Percentiles rank a stretch among this genome's conserved stretches.
Evolutionary conservation across 2,329 filamentous ascomycete genomes (phyloP).

Genomic region (Paraphoma sp.): DNA sequence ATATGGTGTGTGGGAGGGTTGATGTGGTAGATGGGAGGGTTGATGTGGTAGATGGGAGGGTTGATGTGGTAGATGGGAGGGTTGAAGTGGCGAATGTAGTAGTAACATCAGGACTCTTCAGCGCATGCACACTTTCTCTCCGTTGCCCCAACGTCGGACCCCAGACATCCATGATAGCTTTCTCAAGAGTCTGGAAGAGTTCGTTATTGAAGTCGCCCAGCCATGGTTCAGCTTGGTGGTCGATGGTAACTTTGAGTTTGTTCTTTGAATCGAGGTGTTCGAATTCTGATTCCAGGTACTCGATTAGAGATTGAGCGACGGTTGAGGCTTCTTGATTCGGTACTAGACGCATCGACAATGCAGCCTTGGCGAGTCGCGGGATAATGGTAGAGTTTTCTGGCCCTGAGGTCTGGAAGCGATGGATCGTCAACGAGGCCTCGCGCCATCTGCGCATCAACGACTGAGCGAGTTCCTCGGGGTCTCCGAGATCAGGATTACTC

Average conservation of each 20-base stretch:
- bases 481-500: slow-evolving; percentile 69
- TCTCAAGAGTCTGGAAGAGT: slow-evolving; percentile 87
- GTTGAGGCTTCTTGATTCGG: slow-evolving; percentile 87
- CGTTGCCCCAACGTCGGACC: slow-evolving; percentile 57
- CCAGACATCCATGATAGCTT: slow-evolving; percentile 87
- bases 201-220: slow-evolving; percentile 89
- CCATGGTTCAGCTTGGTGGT: slow-evolving; percentile 96
- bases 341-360: slow-evolving; percentile 88
- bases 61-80: slow-evolving; percentile 6
- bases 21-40: too few relatives aligned
- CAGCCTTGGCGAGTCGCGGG: slow-evolving; percentile 84
- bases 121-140: slow-evolving; percentile 11
- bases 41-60: too few relatives aligned
- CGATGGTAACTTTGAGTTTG: slow-evolving; percentile 78
- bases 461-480: slow-evolving; percentile 74
- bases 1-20: too few relatives aligned
- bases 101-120: slow-evolving; percentile 21
- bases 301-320: slow-evolving; percentile 72
- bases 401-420: slow-evolving; percentile 90
- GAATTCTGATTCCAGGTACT: slow-evolving; percentile 76
- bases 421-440: slow-evolving; percentile 91
- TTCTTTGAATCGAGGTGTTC: slow-evolving; percentile 79
- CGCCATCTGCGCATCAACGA: slow-evolving; percentile 94
- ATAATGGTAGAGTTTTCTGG: slow-evolving; percentile 89
- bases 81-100: slow-evolving; percentile 5